A percentile compares a stretch with the other conserved stretches of the same genome.
Evolutionary conservation across 768 basidiomycete species (phyloP).

Genomic region (Suillus tomentosus): DNA sequence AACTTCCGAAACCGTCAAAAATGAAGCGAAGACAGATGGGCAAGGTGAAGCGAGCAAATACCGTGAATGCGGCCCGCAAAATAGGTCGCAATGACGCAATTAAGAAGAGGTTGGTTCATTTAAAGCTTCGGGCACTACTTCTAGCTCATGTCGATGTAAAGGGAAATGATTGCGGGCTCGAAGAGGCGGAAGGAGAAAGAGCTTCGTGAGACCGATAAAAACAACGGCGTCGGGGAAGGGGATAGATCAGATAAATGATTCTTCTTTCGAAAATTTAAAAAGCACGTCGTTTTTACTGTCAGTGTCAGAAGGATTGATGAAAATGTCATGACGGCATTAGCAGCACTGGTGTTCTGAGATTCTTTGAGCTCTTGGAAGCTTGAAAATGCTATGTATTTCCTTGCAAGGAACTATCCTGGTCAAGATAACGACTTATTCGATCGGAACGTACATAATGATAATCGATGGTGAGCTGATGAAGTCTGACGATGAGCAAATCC

Average conservation of each 20-base stretch:
- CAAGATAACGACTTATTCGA: slow-evolving; percentile 8
- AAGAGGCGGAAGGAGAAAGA: slow-evolving; percentile 60
- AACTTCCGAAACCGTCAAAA: slow-evolving; percentile 91
- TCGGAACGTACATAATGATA: neutral
- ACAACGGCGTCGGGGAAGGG: too few species aligned
- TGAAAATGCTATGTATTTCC: neutral
- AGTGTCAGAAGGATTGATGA: neutral
- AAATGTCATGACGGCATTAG: neutral
- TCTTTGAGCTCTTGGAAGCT: neutral
- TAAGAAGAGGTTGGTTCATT: slow-evolving; percentile 59
- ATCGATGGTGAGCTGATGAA: neutral
- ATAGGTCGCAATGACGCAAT: slow-evolving; percentile 71
- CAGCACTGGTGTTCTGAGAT: neutral
- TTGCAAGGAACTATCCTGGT: slow-evolving; percentile 1
- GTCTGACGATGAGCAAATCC: neutral
- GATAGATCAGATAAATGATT: neutral
- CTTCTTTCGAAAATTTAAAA: neutral
- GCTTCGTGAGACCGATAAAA: neutral
- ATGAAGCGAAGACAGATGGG: slow-evolving; percentile 85
- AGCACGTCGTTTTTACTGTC: slow-evolving; percentile 1
- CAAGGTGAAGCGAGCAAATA: slow-evolving; percentile 77
- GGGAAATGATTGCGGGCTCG: slow-evolving; percentile 79
- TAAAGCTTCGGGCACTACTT: slow-evolving; percentile 7
- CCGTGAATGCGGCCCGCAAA: slow-evolving; percentile 67
- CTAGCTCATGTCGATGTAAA: slow-evolving; percentile 28